Evolutionary conservation across 306 rosid species (phyloP).

Genomic region (Malus sieversii): DNA sequence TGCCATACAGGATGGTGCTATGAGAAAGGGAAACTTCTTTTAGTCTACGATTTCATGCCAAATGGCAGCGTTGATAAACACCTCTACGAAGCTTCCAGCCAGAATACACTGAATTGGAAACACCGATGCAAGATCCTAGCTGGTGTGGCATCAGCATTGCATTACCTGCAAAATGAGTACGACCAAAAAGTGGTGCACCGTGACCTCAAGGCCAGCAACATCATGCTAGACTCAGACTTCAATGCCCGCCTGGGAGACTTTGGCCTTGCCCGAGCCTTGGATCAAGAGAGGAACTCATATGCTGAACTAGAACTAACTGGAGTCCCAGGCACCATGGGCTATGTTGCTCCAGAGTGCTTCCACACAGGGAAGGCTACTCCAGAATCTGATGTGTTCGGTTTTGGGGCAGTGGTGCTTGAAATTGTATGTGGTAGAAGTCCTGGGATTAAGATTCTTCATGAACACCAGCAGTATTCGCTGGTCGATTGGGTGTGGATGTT

Average conservation of each 20-base stretch:
- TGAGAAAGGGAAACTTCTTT: conserved; percentile 39
- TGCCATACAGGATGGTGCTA: conserved; percentile 40
- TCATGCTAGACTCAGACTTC: conserved; percentile 31
- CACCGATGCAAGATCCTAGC: conserved; percentile 31
- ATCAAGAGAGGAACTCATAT: conserved; percentile 39
- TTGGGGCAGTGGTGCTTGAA: conserved; percentile 50
- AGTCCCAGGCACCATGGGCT: conserved; percentile 46
- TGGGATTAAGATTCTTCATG: conserved; percentile 4
- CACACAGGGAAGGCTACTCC: conserved; percentile 47
- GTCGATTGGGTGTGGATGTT: conserved; percentile 52
- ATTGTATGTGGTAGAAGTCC: conserved; percentile 37
- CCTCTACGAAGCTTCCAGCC: conserved; percentile 15
- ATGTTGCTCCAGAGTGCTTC: conserved; percentile 54
- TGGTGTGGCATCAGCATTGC: conserved; percentile 39
- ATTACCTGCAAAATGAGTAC: conserved; percentile 40
- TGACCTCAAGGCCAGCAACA: conserved; percentile 44
- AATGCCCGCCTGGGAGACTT: conserved; percentile 47
- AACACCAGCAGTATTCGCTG: conserved; percentile 14
- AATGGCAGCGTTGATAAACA: conserved; percentile 44
- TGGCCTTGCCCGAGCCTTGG: conserved; percentile 52
- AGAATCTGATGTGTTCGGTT: conserved; percentile 45
- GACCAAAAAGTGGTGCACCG: conserved; percentile 44
- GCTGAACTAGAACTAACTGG: conserved; percentile 35
- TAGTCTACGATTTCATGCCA: conserved; percentile 44
- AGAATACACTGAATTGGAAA: conserved; percentile 25